Percentiles rank a stretch among this genome's conserved stretches.
phyloP scores from a whole-genome alignment of 2,329 filamentous ascomycete species.

The Bimuria novae-zelandiae region DNA sequence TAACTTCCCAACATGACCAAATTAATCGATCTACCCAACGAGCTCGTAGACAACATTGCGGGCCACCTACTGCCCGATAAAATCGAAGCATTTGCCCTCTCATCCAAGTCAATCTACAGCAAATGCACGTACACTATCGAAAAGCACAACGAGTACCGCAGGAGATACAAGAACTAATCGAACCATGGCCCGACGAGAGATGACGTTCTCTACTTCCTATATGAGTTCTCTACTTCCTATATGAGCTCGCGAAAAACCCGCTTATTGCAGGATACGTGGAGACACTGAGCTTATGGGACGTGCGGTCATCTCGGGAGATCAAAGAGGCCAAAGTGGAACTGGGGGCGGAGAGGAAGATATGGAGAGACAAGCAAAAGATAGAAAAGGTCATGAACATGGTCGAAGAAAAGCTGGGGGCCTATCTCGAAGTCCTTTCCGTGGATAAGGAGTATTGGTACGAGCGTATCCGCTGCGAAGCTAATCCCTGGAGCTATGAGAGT shows the following conservation, averaged over 20 bases:
- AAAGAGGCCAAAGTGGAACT: not conserved
- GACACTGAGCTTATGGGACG: not conserved
- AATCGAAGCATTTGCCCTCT: conserved; percentile 1
- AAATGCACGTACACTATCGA: not conserved
- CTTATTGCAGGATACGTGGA: not conserved
- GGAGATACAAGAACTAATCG: not conserved
- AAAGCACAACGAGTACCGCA: not conserved
- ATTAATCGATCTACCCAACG: not conserved
- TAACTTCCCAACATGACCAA: not conserved
- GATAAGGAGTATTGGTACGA: not conserved
- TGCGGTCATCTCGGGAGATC: not conserved
- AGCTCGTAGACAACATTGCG: not conserved
- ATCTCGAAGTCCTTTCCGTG: not conserved
- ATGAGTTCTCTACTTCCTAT: not conserved
- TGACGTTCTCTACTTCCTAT: not conserved
- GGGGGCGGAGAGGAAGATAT: not conserved
- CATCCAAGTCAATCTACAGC: not conserved
- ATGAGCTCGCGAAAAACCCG: not conserved
- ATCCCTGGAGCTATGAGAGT: not conserved
- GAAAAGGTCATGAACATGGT: not conserved
- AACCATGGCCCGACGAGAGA: not conserved
- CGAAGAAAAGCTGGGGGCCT: not conserved
- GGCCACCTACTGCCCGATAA: not conserved
- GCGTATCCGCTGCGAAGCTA: not conserved
- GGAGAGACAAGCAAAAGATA: not conserved